These are phyloP conservation scores for Tricholomella constricta DNA, from an alignment of 768 basidiomycete species.

Conservation along the genomic window DNA sequence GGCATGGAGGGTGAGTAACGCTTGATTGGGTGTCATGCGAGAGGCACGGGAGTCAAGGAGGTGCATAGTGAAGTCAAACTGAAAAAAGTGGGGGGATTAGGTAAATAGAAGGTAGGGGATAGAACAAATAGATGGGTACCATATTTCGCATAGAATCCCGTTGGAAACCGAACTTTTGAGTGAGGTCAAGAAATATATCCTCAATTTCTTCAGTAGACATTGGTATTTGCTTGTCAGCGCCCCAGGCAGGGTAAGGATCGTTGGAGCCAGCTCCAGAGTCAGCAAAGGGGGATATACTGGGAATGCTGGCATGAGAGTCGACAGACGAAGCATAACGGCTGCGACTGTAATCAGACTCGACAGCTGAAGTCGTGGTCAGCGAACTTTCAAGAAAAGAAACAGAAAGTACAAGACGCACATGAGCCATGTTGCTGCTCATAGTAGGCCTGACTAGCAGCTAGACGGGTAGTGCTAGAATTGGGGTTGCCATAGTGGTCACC, in stretches of 20 bases:
- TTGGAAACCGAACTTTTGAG: slow-evolving; percentile 99
- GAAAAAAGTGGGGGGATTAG: slow-evolving; percentile 12
- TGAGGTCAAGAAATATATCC: slow-evolving; percentile 96
- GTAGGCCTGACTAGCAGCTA: slow-evolving; percentile 47
- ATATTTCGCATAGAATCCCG: slow-evolving; percentile 95
- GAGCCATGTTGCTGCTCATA: slow-evolving; percentile 36
- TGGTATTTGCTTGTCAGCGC: slow-evolving; percentile 88
- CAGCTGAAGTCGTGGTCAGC: slow-evolving; percentile 22
- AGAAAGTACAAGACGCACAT: slow-evolving; percentile 20
- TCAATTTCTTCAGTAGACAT: slow-evolving; percentile 98
- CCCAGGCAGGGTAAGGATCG: slow-evolving; percentile 95
- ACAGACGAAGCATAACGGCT: slow-evolving; percentile 56
- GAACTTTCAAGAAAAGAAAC: slow-evolving; percentile 1
- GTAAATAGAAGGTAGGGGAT: slow-evolving; percentile 8
- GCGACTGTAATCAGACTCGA: slow-evolving; percentile 39
- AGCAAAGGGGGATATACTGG: slow-evolving; percentile 59
- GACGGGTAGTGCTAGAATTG: slow-evolving; percentile 57
- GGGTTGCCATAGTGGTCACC: slow-evolving; percentile 53
- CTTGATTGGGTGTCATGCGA: slow-evolving; percentile 96
- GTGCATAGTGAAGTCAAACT: slow-evolving; percentile 99
- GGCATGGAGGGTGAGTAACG: slow-evolving; percentile 93
- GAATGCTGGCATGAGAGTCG: slow-evolving; percentile 60
- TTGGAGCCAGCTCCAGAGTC: slow-evolving; percentile 52
- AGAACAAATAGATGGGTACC: slow-evolving; percentile 42
- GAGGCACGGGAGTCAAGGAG: slow-evolving; percentile 97